Base-by-base conservation (phyloP, 164 flowering plant genomes). In the Macadamia integrifolia region DNA sequence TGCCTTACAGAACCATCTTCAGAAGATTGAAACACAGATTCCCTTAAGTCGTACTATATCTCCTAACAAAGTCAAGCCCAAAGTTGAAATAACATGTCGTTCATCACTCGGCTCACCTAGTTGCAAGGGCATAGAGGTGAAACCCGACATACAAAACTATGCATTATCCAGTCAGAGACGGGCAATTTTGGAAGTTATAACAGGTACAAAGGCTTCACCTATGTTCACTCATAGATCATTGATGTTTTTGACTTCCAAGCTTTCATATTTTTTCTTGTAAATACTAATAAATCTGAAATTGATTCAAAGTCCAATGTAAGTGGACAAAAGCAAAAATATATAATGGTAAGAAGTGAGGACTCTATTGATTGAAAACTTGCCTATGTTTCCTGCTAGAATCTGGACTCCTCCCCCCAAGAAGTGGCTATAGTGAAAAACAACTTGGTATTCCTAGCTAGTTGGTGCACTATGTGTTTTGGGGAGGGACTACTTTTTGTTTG, bases 131-230 rank as follows among this genome's bases (percentile, higher is more conserved):
- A 42, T 23, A 62, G 79, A 69, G 50, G 69, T 13, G n/a, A 44
- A 66, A 65, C 64, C 64, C 43, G 77, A 76, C 46, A 76, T 72
- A 66, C 77, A 80, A 30, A 35, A 35, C 40, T 61, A 44, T 28
- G 69, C 75, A 23, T 69, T 74, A 32, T 32, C 71, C 46, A 71
- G 82, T 65, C 81, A 64, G 44, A 84, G 81, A 55, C 81, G 78
- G 28, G 72, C 62, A 63, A 70, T 79, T 18, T 79, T 93, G 70
- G 80, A 89, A 64, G 90, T 93, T 69, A 87, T 93, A 74, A 93
- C 97, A 78, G 98, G 98, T 93, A 82, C 50, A 42, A 30, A 43
- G 17, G 23, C 60, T 49, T 61, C 31, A 40, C 49, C 57, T 52
- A 46, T 28, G 42, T 32, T 3, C 56, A 53, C 12, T 6, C 42